Conservation (phyloP, 1,284 basidiomycete genomes). For the Stereum hirsutum region DNA sequence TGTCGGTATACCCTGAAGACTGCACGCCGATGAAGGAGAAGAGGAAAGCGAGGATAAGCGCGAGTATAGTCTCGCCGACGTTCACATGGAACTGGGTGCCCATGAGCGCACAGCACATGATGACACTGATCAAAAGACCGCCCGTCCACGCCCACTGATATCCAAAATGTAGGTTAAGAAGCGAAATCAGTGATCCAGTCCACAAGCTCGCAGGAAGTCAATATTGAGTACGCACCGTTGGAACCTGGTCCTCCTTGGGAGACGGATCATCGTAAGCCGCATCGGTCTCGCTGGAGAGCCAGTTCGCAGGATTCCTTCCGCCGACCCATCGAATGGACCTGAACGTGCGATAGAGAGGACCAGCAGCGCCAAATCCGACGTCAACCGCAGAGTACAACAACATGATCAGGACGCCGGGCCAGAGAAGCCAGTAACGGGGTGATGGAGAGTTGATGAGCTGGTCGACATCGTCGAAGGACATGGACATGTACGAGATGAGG, state of each 20-base stretch:
- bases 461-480: conserved; percentile 35
- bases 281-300: conserved; percentile 18
- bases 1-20: conserved; percentile 46
- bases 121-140: conserved; percentile 37
- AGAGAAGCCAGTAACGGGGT: conserved; percentile 62
- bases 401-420: conserved; percentile 56
- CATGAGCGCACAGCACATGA: conserved; percentile 48
- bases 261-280: conserved; percentile 38
- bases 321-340: conserved; percentile 10
- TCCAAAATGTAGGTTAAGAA: no score
- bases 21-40: conserved; percentile 67
- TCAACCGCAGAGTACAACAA: conserved; percentile 33
- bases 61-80: conserved; percentile 46
- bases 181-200: no score
- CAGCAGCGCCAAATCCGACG: conserved; percentile 13
- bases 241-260: conserved; percentile 46
- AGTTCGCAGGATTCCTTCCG: conserved; percentile 8
- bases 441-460: conserved; percentile 35
- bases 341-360: conserved; percentile 9
- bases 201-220: no score
- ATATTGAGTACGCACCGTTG: no score
- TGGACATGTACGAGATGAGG: conserved; percentile 29
- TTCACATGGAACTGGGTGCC: conserved; percentile 48
- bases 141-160: conserved; percentile 45
- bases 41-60: conserved; percentile 51